Percentiles rank a stretch among this genome's conserved stretches.
Evolutionary conservation across 331 rosid genomes (phyloP).

Genomic region (Quercus lobata): DNA sequence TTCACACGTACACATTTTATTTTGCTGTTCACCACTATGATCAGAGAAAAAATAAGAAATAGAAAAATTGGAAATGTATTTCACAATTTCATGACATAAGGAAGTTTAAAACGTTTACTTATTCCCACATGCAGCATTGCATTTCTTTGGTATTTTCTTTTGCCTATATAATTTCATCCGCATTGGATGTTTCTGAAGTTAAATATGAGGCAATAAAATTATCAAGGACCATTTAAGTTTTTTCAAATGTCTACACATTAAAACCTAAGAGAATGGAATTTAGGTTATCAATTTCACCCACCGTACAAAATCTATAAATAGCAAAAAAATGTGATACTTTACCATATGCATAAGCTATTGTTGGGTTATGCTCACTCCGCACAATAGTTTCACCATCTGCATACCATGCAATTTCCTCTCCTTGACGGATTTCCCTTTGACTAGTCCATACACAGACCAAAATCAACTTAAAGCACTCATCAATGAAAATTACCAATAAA

Average conservation of each 20-base stretch:
- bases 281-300: background rate
- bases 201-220: background rate
- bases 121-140: background rate
- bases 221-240: background rate
- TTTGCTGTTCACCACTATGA: background rate
- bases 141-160: background rate
- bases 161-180: background rate
- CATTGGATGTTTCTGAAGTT: background rate
- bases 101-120: background rate
- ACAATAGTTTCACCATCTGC: conserved; percentile 94
- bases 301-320: conserved; percentile 8
- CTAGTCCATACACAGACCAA: conserved; percentile 46
- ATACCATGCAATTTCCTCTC: conserved; percentile 99
- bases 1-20: background rate
- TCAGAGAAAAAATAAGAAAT: background rate
- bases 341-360: conserved; percentile 98
- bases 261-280: conserved; percentile 8
- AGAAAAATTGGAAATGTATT: background rate
- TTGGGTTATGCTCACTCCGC: conserved; percentile 87
- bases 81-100: conserved; percentile 1
- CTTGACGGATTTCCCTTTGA: conserved; percentile 94
- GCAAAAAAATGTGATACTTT: conserved; percentile 13
- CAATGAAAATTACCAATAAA: conserved; percentile 17
- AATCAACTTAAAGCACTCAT: conserved; percentile 22
- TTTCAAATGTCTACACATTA: background rate